Conservation (phyloP, 192 early-diverging fungal species). For the Phlyctochytrium bullatum region DNA sequence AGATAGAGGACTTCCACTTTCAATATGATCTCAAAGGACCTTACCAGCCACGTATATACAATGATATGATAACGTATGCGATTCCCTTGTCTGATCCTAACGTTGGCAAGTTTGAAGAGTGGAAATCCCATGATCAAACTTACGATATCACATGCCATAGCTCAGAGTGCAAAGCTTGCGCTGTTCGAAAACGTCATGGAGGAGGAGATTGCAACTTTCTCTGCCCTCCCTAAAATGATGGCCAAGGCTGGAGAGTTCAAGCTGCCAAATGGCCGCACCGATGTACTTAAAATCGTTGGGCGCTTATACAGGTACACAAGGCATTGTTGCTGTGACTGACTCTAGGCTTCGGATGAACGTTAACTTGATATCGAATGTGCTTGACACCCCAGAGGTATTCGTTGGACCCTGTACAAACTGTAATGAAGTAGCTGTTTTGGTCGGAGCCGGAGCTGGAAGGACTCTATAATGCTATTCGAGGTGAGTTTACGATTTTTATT, state of each 20-base stretch:
- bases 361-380: constrained; percentile 76
- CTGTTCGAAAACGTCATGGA: constrained; percentile 90
- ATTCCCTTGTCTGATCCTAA: constrained; percentile 27
- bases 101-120: constrained; percentile 58
- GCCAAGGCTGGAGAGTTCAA: constrained; percentile 85
- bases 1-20: constrained; percentile 77
- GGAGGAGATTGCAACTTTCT: constrained; percentile 81
- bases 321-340: neutral
- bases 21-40: constrained; percentile 65
- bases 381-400: constrained; percentile 50
- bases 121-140: constrained; percentile 80
- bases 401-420: constrained; percentile 24
- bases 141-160: constrained; percentile 92
- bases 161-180: constrained; percentile 92
- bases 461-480: constrained; percentile 74
- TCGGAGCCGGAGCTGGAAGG: constrained; percentile 72
- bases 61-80: constrained; percentile 81
- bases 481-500: neutral
- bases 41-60: constrained; percentile 71
- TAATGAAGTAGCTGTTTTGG: constrained; percentile 61
- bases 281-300: constrained; percentile 24
- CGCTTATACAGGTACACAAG: constrained; percentile 5
- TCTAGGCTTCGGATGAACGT: constrained; percentile 68
- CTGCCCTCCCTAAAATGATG: constrained; percentile 90
- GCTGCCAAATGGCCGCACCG: constrained; percentile 10